Percentiles rank a stretch among this genome's conserved stretches.
These are phyloP conservation scores for Orbilia ellipsospora DNA, from an alignment of 2,329 filamentous ascomycete species.

Conservation along the genomic window DNA sequence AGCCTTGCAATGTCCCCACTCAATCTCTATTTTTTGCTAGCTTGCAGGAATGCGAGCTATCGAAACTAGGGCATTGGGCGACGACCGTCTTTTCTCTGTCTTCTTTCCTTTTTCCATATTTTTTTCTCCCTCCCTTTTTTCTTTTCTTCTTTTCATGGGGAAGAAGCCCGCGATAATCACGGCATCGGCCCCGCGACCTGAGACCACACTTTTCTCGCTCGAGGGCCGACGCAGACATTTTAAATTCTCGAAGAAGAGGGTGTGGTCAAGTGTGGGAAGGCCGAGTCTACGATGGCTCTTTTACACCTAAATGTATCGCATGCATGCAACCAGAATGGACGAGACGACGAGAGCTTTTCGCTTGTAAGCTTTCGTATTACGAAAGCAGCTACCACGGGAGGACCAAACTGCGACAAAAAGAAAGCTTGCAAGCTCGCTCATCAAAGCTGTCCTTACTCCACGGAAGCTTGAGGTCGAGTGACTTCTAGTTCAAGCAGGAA, in stretches of 20 bases:
- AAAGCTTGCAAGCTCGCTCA: neutral
- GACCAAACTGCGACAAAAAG: constrained; percentile 9
- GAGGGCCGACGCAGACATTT: constrained; percentile 35
- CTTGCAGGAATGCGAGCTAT: constrained; percentile 48
- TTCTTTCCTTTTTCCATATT: constrained; percentile 2
- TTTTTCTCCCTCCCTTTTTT: neutral
- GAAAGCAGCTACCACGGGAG: constrained; percentile 43
- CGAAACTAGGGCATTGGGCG: constrained; percentile 27
- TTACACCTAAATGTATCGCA: constrained; percentile 7
- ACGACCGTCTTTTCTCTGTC: neutral
- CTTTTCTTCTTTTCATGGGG: constrained; percentile 23
- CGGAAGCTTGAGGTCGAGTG: constrained; percentile 19
- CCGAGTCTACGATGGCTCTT: constrained; percentile 22
- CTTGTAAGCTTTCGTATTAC: constrained; percentile 34
- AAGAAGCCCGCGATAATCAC: constrained; percentile 32
- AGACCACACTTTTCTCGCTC: constrained; percentile 34
- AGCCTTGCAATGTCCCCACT: constrained; percentile 22
- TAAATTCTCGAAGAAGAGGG: constrained; percentile 27
- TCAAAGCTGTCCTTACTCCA: neutral
- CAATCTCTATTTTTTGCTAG: constrained; percentile 42
- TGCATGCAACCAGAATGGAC: constrained; percentile 43
- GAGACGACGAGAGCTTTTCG: neutral
- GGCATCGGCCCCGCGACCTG: constrained; percentile 49
- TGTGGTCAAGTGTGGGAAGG: constrained; percentile 46
- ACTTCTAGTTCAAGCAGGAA: constrained; percentile 5